Evolutionary conservation across 2,329 filamentous ascomycete species (phyloP).

Genomic region (Blumeria graminis): DNA sequence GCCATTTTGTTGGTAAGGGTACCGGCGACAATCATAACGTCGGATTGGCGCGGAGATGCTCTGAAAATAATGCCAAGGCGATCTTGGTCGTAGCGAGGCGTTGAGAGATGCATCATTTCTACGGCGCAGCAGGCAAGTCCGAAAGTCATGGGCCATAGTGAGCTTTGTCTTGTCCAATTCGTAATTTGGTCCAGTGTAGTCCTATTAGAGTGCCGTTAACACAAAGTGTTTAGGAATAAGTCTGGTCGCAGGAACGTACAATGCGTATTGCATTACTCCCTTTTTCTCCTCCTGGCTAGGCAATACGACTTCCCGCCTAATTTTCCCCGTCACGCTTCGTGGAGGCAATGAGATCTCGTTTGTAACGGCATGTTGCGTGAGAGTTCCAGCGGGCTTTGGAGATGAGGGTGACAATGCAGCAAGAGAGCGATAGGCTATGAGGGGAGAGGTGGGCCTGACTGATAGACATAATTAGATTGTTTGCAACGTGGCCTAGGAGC

Average conservation of each 20-base stretch:
- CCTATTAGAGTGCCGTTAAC: slow-evolving; percentile 18
- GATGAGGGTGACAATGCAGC: slow-evolving; percentile 41
- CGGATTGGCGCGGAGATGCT: slow-evolving; percentile 64
- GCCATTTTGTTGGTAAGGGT: slow-evolving; percentile 95
- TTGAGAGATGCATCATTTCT: slow-evolving; percentile 84
- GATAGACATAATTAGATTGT: slow-evolving; percentile 10
- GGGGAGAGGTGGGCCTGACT: slow-evolving; percentile 41
- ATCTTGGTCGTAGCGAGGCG: slow-evolving; percentile 74
- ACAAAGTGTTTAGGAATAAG: too few species aligned
- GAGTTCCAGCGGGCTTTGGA: slow-evolving; percentile 34
- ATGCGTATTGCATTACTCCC: slow-evolving; percentile 59
- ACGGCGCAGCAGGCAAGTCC: slow-evolving; percentile 72
- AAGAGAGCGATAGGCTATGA: slow-evolving; percentile 38
- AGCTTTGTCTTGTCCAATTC: slow-evolving; percentile 69
- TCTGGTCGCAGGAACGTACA: slow-evolving; percentile 31
- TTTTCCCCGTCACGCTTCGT: slow-evolving; percentile 22
- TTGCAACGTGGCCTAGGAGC: neutral
- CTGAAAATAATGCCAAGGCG: slow-evolving; percentile 77
- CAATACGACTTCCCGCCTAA: slow-evolving; percentile 48
- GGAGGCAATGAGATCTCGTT: slow-evolving; percentile 27
- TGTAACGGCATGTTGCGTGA: slow-evolving; percentile 27
- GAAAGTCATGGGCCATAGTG: slow-evolving; percentile 75
- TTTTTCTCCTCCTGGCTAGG: slow-evolving; percentile 60
- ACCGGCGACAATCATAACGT: slow-evolving; percentile 84
- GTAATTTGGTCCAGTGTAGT: slow-evolving; percentile 56